Base-by-base conservation (phyloP, 805 yeast species). In the Wickerhamomyces bisporus region DNA sequence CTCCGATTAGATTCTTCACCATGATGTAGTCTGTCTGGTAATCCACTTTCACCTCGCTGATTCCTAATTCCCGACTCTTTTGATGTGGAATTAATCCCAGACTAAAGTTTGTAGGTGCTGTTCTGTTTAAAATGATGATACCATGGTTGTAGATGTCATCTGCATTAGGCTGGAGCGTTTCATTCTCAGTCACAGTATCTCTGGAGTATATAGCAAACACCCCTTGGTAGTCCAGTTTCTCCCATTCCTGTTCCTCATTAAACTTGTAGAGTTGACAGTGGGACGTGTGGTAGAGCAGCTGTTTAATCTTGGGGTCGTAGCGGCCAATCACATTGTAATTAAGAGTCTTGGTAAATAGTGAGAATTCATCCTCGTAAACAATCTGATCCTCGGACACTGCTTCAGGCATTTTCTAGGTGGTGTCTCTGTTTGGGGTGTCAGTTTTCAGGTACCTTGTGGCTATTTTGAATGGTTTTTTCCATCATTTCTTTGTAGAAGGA, bases 291-390 rank as follows among this genome's bases (percentile, higher is more conserved):
- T 76, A 81, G 30, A 82, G 61, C 23, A 84, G 65, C 53, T 80
- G 86, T 40, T 81, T 77, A 34, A 82, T 75, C 45, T 70, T 68
- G 0, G 89, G 84, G 48, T 84, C 94, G 52, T 84, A 84, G 43
- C 88, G 70, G 18, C 83, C 80, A 23, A 84, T 80, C 36, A 84
- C 89, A 54, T 83, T 84, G 62, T 74, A 83, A 34, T 84, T 81
- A 33, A 84, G 62, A 0, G 89, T 82, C 44, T 75, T 77, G 36
- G 79, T 70, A 52, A 78, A 84, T 17, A 83, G 70, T 36, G 78
- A 83, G 37, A 35, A 39, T 29, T 45, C 46, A 19, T 39, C 27
- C 14, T 40, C 40, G 23, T 35, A 27, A 4, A 39, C 23, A 15
- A 21, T 29, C 12, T 35, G 32, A 13, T 9, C 23, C 8, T 20